phyloP scores from a whole-genome alignment of 495 filamentous ascomycete genomes.

The Talaromyces proteolyticus region DNA sequence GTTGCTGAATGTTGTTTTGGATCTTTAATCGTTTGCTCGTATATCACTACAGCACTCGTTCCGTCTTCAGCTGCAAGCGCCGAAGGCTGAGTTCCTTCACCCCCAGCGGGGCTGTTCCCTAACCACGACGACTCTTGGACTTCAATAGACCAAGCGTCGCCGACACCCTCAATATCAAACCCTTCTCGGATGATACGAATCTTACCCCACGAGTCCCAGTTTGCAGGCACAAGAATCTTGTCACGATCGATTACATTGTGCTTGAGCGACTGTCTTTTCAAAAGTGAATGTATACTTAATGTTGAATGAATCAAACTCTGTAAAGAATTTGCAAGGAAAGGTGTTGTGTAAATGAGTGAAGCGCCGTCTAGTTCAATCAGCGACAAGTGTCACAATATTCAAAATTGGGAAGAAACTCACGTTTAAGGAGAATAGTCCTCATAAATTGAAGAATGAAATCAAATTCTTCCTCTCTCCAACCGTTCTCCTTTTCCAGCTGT shows the following conservation, averaged over 20 bases:
- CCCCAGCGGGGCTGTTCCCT: slow-evolving; percentile 8
- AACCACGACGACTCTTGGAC: slow-evolving; percentile 51
- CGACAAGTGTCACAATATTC: neutral
- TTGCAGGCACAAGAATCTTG: slow-evolving; percentile 87
- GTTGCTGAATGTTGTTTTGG: slow-evolving; percentile 53
- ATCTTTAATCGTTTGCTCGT: slow-evolving; percentile 74
- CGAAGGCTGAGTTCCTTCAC: slow-evolving; percentile 11
- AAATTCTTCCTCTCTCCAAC: slow-evolving; percentile 92
- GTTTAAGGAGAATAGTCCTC: slow-evolving; percentile 78
- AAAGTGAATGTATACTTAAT: slow-evolving; percentile 81
- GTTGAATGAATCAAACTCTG: slow-evolving; percentile 81
- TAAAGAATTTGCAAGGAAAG: slow-evolving; percentile 70
- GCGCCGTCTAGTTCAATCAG: slow-evolving; percentile 62
- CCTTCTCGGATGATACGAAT: slow-evolving; percentile 90
- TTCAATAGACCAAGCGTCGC: slow-evolving; percentile 78
- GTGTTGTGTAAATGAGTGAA: slow-evolving; percentile 85
- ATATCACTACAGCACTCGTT: slow-evolving; percentile 60
- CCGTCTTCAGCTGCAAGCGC: slow-evolving; percentile 28
- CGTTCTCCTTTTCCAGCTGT: slow-evolving; percentile 73
- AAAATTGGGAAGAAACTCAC: slow-evolving; percentile 38
- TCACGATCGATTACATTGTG: slow-evolving; percentile 96
- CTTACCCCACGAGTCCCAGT: slow-evolving; percentile 99
- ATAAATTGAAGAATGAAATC: slow-evolving; percentile 87
- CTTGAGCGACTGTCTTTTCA: slow-evolving; percentile 77
- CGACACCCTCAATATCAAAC: slow-evolving; percentile 85